Evolutionary conservation across 2,329 filamentous ascomycete genomes (phyloP), one percentile per base, ranked within the genome.

Genomic region (Diaporthe eres): DNA sequence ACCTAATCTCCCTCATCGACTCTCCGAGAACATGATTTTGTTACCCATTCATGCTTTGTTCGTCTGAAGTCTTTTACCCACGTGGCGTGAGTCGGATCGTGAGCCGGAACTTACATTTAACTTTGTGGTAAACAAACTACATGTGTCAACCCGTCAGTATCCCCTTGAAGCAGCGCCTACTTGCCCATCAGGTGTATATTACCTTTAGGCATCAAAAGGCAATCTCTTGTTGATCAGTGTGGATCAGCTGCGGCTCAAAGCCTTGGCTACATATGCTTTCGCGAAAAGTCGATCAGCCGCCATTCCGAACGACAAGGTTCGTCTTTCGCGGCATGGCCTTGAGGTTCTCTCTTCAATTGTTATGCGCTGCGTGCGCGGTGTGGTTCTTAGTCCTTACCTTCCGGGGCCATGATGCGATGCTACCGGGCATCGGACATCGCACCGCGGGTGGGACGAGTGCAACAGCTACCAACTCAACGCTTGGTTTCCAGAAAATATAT

Each of bases 401-500:
- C 39, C 31, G 60, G 25, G 28, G 39, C 7, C 60, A 25, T 47
- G 39, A 7, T 31, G n/a, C 8, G n/a, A 9, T 37, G 13, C n/a
- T 44, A 1, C 39, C 39, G 4, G 60, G 13, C 7, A 44, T 63
- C 15, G 8, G 17, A 10, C 19, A 44, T 28, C 60, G 15, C 39
- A 44, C 58, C 22, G n/a, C 7, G n/a, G 12, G 13, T 28, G 15
- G 39, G 15, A 19, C 0, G 60, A 28, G 25, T 13, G 15, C 19
- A 5, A 13, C n/a, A 12, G 60, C 37, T 2, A 47, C 67, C 31
- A 74, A 77, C 60, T 47, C 60, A 10, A 63, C 60, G 3, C 60
- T 63, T 44, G 15, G 39, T n/a, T 63, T 63, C n/a, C 60, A 63
- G 60, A 63, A 44, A 7, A 63, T 63, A 44, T 63, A 28, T 44